Conservation (phyloP, 768 basidiomycete species). For the Xerocomellus dryophilus region DNA sequence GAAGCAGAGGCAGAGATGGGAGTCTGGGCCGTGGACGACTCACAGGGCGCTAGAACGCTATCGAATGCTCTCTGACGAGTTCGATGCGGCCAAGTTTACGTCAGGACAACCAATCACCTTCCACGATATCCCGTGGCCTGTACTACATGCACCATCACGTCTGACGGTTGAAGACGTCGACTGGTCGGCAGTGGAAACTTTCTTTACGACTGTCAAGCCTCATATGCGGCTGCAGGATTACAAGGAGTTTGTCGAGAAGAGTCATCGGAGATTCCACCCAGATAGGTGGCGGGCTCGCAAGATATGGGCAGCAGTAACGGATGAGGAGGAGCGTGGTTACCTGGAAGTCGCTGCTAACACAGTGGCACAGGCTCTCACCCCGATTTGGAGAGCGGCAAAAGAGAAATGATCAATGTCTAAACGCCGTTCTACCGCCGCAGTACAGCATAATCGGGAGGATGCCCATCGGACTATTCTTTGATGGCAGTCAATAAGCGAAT, state of each 20-base stretch:
- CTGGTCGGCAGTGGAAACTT: slow-evolving; percentile 67
- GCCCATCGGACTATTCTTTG: neutral
- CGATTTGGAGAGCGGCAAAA: slow-evolving; percentile 54
- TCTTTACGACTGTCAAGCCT: slow-evolving; percentile 54
- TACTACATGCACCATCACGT: slow-evolving; percentile 49
- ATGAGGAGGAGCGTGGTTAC: slow-evolving; percentile 55
- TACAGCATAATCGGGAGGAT: neutral
- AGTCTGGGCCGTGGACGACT: slow-evolving; percentile 58
- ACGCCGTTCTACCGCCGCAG: neutral
- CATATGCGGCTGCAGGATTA: slow-evolving; percentile 62
- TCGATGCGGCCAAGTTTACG: slow-evolving; percentile 60
- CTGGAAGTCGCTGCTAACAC: slow-evolving; percentile 71
- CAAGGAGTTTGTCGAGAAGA: slow-evolving; percentile 63
- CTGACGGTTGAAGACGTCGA: slow-evolving; percentile 65
- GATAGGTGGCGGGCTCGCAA: slow-evolving; percentile 74
- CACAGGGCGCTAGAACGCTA: slow-evolving; percentile 72
- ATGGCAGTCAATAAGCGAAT: no score
- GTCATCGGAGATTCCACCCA: slow-evolving; percentile 73
- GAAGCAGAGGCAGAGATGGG: slow-evolving; percentile 54
- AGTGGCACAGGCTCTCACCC: slow-evolving; percentile 71
- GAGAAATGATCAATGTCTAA: slow-evolving; percentile 15
- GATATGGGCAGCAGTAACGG: slow-evolving; percentile 53
- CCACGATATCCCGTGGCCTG: slow-evolving; percentile 74
- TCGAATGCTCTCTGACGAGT: slow-evolving; percentile 53
- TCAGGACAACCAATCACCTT: slow-evolving; percentile 51